Conservation (phyloP, 2,329 filamentous ascomycete genomes). For the Microcyclosporella mali region DNA sequence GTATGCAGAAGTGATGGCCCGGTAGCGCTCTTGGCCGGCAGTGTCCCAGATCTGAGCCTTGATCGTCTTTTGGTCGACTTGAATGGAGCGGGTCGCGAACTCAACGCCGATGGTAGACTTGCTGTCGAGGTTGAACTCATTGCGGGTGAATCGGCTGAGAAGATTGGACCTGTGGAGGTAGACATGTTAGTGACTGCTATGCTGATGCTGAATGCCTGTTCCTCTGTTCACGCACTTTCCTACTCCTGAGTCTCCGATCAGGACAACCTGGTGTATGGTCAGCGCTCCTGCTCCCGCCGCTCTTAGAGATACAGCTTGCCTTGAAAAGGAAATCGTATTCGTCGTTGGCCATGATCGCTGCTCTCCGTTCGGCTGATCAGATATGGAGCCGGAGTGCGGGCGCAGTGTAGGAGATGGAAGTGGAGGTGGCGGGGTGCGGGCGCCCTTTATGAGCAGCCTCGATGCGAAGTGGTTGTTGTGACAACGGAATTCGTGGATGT, state of each 20-base stretch:
- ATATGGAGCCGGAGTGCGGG: no score
- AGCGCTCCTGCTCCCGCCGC: background rate
- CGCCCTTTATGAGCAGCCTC: constrained; percentile 1
- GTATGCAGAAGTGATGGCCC: constrained; percentile 97
- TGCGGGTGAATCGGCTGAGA: constrained; percentile 94
- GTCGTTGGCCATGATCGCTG: constrained; percentile 87
- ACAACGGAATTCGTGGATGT: no score
- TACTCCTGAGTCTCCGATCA: constrained; percentile 56
- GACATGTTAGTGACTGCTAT: constrained; percentile 55
- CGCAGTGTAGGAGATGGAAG: background rate
- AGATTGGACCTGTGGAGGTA: constrained; percentile 99
- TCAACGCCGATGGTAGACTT: constrained; percentile 99
- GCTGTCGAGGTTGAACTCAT: constrained; percentile 99
- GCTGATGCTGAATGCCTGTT: no score
- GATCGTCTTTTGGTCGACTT: constrained; percentile 99
- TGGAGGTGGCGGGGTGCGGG: background rate
- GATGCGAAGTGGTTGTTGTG: background rate
- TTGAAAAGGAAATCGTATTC: constrained; percentile 82
- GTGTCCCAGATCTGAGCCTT: constrained; percentile 98
- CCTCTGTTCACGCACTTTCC: background rate
- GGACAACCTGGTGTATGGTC: constrained; percentile 63
- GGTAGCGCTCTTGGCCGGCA: constrained; percentile 96
- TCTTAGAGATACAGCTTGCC: background rate
- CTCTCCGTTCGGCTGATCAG: no score
- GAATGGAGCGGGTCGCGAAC: constrained; percentile 96